These are phyloP conservation scores for Xylariaceae sp. DNA, from an alignment of 2,329 filamentous ascomycete genomes.

Conservation along the genomic window DNA sequence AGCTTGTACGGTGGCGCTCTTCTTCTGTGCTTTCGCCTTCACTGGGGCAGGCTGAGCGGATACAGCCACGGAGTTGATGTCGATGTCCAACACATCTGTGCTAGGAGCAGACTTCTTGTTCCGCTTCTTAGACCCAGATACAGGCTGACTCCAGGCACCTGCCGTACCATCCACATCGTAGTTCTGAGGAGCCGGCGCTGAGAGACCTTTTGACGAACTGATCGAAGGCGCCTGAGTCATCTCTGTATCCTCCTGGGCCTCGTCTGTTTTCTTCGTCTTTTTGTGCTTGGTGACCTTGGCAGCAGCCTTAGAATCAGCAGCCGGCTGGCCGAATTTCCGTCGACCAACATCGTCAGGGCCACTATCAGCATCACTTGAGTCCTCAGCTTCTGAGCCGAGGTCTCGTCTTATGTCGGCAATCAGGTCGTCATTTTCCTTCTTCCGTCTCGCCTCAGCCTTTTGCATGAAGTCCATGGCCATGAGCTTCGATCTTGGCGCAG, in stretches of 20 bases:
- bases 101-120: conserved; percentile 25
- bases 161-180: conserved; percentile 20
- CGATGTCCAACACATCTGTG: conserved; percentile 28
- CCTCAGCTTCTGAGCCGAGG: conserved; percentile 57
- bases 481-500: conserved; percentile 59
- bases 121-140: conserved; percentile 25
- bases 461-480: conserved; percentile 93
- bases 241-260: conserved; percentile 39
- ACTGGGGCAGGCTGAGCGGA: conserved; percentile 22
- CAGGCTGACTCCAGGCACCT: conserved; percentile 31
- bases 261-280: conserved; percentile 32
- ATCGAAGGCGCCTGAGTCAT: conserved; percentile 27
- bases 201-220: conserved; percentile 22
- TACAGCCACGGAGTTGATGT: conserved; percentile 27
- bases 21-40: conserved; percentile 26
- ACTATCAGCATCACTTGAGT: conserved; percentile 45
- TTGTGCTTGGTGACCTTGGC: conserved; percentile 21
- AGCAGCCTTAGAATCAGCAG: conserved; percentile 29
- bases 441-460: conserved; percentile 73
- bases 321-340: conserved; percentile 56
- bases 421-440: conserved; percentile 74
- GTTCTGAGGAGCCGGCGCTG: conserved; percentile 18
- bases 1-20: conserved; percentile 28
- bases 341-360: conserved; percentile 60
- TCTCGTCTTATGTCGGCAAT: conserved; percentile 65